phyloP scores from a whole-genome alignment of 495 filamentous ascomycete genomes.

The Achaetomiella virescens region DNA sequence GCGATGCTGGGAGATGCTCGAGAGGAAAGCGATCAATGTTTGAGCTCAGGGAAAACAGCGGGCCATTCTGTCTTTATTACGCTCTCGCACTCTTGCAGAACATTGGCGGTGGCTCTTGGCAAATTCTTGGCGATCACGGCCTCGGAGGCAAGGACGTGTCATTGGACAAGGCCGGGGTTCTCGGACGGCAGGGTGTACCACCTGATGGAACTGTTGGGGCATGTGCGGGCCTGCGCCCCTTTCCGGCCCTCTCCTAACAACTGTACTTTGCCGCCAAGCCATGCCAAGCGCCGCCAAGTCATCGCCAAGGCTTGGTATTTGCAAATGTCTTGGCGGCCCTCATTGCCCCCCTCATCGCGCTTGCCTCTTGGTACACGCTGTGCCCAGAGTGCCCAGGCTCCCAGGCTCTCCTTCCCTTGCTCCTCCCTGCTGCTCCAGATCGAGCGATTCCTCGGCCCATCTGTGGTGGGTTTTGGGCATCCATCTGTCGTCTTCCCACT shows the following conservation, averaged over 20 bases:
- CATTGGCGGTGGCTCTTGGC: slow-evolving; percentile 44
- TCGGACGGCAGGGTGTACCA: slow-evolving; percentile 20
- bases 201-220: slow-evolving; percentile 13
- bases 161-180: slow-evolving; percentile 21
- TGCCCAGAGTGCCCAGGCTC: slow-evolving; percentile 12
- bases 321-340: slow-evolving; percentile 24
- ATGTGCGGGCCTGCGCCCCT: not conserved
- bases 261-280: slow-evolving; percentile 19
- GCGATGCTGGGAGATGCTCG: slow-evolving; percentile 12
- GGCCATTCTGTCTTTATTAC: slow-evolving; percentile 43
- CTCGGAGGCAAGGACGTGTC: slow-evolving; percentile 19
- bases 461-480: not conserved
- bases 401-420: not conserved
- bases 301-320: slow-evolving; percentile 33
- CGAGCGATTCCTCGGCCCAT: slow-evolving; percentile 10
- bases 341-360: slow-evolving; percentile 14
- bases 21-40: slow-evolving; percentile 31
- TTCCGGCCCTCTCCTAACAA: slow-evolving; percentile 18
- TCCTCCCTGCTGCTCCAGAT: slow-evolving; percentile 2
- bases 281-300: slow-evolving; percentile 24
- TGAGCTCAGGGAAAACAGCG: slow-evolving; percentile 29
- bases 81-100: slow-evolving; percentile 37
- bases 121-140: slow-evolving; percentile 37
- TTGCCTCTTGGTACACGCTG: slow-evolving; percentile 22
- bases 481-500: not conserved